Evolutionary conservation across 768 basidiomycete species (phyloP).

Genomic region (Lentinula edodes): DNA sequence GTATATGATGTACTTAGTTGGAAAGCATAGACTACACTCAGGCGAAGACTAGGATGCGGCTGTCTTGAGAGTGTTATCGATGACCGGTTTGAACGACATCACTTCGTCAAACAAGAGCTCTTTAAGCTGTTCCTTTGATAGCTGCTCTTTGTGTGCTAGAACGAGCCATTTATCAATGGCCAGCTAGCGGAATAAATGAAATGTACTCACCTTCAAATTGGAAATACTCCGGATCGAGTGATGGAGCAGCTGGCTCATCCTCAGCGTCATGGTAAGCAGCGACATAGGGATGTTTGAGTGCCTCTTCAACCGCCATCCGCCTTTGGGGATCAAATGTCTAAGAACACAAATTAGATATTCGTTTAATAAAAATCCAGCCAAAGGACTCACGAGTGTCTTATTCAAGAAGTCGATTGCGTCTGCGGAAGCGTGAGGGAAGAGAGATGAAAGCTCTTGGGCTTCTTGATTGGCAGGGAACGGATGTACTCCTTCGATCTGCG

Average conservation of each 20-base stretch:
- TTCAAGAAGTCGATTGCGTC: slow-evolving; percentile 70
- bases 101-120: slow-evolving; percentile 83
- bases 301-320: slow-evolving; percentile 77
- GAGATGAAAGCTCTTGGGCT: slow-evolving; percentile 60
- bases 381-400: slow-evolving; percentile 53
- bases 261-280: slow-evolving; percentile 83
- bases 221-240: slow-evolving; percentile 82
- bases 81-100: slow-evolving; percentile 62
- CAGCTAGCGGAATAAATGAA: background rate
- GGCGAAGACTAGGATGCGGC: background rate
- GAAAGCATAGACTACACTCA: no score
- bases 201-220: slow-evolving; percentile 62
- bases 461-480: slow-evolving; percentile 79
- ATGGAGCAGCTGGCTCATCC: slow-evolving; percentile 80
- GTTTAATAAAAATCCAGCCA: background rate
- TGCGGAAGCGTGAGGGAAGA: slow-evolving; percentile 76
- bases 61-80: slow-evolving; percentile 28
- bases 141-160: slow-evolving; percentile 54
- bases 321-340: slow-evolving; percentile 88
- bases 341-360: background rate
- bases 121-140: slow-evolving; percentile 77
- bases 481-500: slow-evolving; percentile 84
- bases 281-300: slow-evolving; percentile 78
- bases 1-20: no score
- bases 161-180: background rate